These are phyloP conservation scores for Phaffomyces antillensis DNA, from an alignment of 805 yeast genomes.

Conservation along the genomic window DNA sequence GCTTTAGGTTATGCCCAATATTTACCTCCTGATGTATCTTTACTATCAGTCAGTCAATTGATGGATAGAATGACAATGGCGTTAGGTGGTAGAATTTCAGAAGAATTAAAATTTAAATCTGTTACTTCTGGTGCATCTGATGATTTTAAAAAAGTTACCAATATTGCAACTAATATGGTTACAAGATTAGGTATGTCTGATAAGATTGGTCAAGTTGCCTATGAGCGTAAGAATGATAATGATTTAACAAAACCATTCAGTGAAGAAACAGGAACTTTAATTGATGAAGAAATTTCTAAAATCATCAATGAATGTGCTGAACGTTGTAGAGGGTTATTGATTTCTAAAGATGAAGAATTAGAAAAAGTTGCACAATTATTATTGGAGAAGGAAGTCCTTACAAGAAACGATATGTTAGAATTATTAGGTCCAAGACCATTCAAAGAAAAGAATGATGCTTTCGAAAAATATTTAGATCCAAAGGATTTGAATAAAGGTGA, in stretches of 20 bases:
- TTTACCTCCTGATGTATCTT: constrained; percentile 85
- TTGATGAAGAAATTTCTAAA: constrained; percentile 78
- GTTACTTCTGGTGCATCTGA: constrained; percentile 96
- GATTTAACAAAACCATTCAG: constrained; percentile 81
- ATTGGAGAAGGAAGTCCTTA: constrained; percentile 78
- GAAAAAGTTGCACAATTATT: constrained; percentile 83
- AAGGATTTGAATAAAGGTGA: constrained; percentile 11
- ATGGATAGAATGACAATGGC: constrained; percentile 94
- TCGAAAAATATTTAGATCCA: constrained; percentile 59
- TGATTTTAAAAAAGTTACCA: constrained; percentile 93
- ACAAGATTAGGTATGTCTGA: constrained; percentile 85
- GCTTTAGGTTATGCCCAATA: constrained; percentile 98
- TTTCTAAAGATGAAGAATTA: constrained; percentile 66
- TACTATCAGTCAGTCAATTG: constrained; percentile 70
- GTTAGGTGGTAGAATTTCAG: constrained; percentile 94
- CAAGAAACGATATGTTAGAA: constrained; percentile 90
- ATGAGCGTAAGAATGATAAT: constrained; percentile 60
- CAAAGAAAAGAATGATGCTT: constrained; percentile 85
- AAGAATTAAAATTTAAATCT: constrained; percentile 85
- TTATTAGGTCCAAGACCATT: constrained; percentile 88
- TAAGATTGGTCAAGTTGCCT: constrained; percentile 70
- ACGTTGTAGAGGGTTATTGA: constrained; percentile 61
- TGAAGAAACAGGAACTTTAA: constrained; percentile 73
- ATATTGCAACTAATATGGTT: constrained; percentile 91
- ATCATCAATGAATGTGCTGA: constrained; percentile 71